Evolutionary conservation across 768 basidiomycete genomes (phyloP).

Genomic region (Crucibulum laeve): DNA sequence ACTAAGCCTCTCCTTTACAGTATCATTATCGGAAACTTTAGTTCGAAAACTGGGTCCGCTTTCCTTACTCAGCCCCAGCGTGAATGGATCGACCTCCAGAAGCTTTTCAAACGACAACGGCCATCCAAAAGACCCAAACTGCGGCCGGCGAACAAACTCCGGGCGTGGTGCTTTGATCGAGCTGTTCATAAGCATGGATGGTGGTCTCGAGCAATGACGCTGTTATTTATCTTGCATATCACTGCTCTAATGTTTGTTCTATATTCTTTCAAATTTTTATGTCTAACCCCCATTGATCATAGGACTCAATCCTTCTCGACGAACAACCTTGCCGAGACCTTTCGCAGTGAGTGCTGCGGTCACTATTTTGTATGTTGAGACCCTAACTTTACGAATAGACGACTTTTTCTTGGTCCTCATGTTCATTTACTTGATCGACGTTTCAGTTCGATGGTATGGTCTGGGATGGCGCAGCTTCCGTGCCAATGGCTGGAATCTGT

Average conservation of each 20-base stretch:
- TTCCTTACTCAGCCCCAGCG: constrained; percentile 82
- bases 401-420: constrained; percentile 74
- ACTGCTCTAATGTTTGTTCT: constrained; percentile 69
- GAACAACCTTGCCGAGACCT: constrained; percentile 39
- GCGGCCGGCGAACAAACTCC: constrained; percentile 48
- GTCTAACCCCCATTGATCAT: constrained; percentile 3
- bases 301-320: constrained; percentile 81
- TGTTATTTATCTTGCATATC: constrained; percentile 78
- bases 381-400: constrained; percentile 36
- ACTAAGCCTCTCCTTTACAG: constrained; percentile 31
- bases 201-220: constrained; percentile 82
- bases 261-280: neutral
- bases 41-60: constrained; percentile 79
- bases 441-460: constrained; percentile 73
- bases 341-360: constrained; percentile 49
- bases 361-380: neutral
- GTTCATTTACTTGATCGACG: constrained; percentile 71
- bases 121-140: constrained; percentile 78
- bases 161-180: constrained; percentile 88
- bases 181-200: constrained; percentile 91
- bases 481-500: constrained; percentile 93
- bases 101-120: constrained; percentile 79
- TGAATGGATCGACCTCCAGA: constrained; percentile 93
- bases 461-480: constrained; percentile 81
- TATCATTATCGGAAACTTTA: constrained; percentile 95